Base-by-base conservation (phyloP, 2,329 filamentous ascomycete species). In the Aspergillus versicolor region DNA sequence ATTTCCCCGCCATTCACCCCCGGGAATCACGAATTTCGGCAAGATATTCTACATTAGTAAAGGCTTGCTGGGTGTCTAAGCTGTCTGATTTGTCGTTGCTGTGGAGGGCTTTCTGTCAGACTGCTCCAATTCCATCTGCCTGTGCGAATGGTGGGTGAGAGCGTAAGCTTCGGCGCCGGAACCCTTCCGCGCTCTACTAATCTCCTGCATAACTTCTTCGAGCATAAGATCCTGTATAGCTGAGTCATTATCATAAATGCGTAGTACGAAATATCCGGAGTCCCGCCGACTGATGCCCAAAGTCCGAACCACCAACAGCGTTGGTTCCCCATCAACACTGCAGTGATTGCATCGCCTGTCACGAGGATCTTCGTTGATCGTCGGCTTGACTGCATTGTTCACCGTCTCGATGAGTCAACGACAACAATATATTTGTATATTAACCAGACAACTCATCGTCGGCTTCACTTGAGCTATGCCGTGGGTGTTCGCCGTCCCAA, bases 401-500 rank as follows among this genome's bases (percentile, higher is more conserved):
- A 34, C 17, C 27, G 21, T 21, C 5, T 5, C 34, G 9, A 48
- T 53, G 53, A 54, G 56, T 48, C 46, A 48, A 58, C 34, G 45
- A 42, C 50, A 32, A 38, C 22, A 15, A 30, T 47, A 15, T 44
- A 58, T 54, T 58, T 17, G n/a, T 24, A 46, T 45, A 30, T 7
- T 15, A 48, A 41, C 50, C 22, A 15, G 51, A 48, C 56, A 54
- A 56, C 56, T 52, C 52, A 56, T 48, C 41, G 38, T 54, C 59
- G 52, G 53, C 56, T 48, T 57, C 53, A 48, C 44, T 53, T 30
- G 27, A 53, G 30, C 34, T 51, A 41, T 9, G 21, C 42, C 45
- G 19, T 41, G 49, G 40, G 27, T 11, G 46, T 44, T 30, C 32
- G 52, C 37, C 27, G 30, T 51, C 38, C 50, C 42, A 57, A 58